phyloP scores from a whole-genome alignment of 331 rosid genomes.

The Acacia concinna region DNA sequence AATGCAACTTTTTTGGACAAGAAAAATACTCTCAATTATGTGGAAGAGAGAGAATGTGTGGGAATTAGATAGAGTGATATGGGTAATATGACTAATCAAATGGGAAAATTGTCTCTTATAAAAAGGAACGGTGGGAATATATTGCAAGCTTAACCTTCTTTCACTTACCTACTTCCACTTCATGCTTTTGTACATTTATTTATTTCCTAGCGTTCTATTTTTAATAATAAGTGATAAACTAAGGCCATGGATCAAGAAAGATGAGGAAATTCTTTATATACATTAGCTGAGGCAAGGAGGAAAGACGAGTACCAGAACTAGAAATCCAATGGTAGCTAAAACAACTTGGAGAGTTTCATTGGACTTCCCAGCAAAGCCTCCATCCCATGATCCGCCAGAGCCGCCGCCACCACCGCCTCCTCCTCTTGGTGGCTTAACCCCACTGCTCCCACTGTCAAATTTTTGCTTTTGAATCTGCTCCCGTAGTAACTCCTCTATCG shows the following conservation, averaged over 20 bases:
- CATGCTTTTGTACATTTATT: not conserved
- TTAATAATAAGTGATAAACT: not conserved
- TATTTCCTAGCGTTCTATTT: not conserved
- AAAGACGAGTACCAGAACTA: slow-evolving; percentile 58
- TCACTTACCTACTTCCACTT: not conserved
- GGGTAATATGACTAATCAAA: too few relatives aligned
- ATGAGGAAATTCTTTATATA: not conserved
- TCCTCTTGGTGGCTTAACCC: slow-evolving; percentile 47
- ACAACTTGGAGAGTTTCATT: slow-evolving; percentile 67
- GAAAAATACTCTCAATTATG: too few relatives aligned
- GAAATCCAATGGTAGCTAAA: slow-evolving; percentile 65
- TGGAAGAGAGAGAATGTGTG: too few relatives aligned
- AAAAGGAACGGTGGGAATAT: not conserved
- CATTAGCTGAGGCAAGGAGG: not conserved
- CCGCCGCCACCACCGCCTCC: slow-evolving; percentile 44
- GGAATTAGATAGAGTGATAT: too few relatives aligned
- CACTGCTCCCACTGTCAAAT: slow-evolving; percentile 47
- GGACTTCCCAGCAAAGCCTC: slow-evolving; percentile 40
- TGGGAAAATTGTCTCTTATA: too few relatives aligned
- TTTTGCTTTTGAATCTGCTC: slow-evolving; percentile 70
- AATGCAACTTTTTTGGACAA: too few relatives aligned
- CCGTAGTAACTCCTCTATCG: slow-evolving; percentile 69
- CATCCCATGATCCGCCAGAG: slow-evolving; percentile 57
- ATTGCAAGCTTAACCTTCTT: not conserved
- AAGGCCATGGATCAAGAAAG: not conserved